Conservation (phyloP, 2,329 filamentous ascomycete species). For the Trichoderma aggressivum region DNA sequence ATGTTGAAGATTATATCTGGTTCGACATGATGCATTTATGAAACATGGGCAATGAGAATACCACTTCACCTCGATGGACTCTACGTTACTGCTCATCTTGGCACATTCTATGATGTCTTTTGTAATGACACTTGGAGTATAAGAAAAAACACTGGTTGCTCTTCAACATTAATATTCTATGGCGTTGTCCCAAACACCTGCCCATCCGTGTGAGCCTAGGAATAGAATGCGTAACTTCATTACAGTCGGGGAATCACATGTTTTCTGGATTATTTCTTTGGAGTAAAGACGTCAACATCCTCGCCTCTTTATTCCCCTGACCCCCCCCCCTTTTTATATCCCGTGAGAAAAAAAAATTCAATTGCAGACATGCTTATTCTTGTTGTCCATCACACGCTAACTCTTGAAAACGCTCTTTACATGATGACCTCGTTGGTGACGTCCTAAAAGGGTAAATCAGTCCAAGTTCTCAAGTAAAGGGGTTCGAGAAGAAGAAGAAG, state of each 20-base stretch:
- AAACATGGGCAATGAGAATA: neutral
- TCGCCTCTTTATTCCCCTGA: neutral
- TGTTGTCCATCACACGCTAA: neutral
- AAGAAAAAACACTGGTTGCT: neutral
- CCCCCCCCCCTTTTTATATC: neutral
- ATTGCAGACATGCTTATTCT: neutral
- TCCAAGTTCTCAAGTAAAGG: neutral
- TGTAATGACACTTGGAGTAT: neutral
- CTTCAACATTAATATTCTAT: constrained; percentile 4
- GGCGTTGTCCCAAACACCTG: neutral
- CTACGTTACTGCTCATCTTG: neutral
- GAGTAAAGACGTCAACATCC: neutral
- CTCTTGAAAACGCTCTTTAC: constrained; percentile 47
- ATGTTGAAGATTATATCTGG: neutral
- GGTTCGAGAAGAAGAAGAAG: too few relatives aligned
- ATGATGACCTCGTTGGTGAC: constrained; percentile 88
- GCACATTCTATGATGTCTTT: neutral
- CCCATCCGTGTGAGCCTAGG: neutral
- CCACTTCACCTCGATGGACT: neutral
- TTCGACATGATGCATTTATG: neutral
- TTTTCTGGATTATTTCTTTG: neutral
- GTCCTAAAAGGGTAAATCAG: constrained; percentile 59
- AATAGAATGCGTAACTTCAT: neutral
- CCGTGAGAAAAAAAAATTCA: neutral
- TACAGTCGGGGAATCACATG: neutral